phyloP scores from a whole-genome alignment of 1,284 basidiomycete genomes.

The Pterulicium gracile region DNA sequence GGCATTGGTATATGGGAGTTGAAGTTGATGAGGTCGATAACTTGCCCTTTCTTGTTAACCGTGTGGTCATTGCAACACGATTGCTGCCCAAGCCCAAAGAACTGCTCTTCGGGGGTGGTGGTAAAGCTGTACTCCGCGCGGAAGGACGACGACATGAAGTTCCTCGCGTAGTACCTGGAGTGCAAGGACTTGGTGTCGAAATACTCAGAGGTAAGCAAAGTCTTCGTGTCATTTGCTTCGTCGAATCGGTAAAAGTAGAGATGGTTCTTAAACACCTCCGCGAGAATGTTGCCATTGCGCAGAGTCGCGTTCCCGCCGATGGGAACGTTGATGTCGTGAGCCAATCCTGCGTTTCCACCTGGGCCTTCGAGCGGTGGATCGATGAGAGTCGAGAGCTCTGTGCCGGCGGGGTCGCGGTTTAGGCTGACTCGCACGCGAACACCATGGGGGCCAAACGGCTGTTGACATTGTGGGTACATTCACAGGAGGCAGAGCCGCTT shows the following conservation, averaged over 20 bases:
- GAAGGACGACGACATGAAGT: conserved; percentile 24
- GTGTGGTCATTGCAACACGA: conserved; percentile 29
- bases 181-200: conserved; percentile 25
- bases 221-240: conserved; percentile 21
- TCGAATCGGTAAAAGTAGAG: conserved; percentile 24
- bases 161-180: conserved; percentile 24
- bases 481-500: conserved; percentile 1
- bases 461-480: not conserved
- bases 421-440: conserved; percentile 28
- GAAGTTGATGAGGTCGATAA: conserved; percentile 29
- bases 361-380: conserved; percentile 30
- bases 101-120: conserved; percentile 24
- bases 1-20: conserved; percentile 31
- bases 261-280: conserved; percentile 19
- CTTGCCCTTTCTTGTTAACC: conserved; percentile 31
- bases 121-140: conserved; percentile 26
- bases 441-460: conserved; percentile 29
- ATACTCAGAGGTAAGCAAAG: conserved; percentile 24
- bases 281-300: conserved; percentile 25
- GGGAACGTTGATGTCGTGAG: conserved; percentile 21
- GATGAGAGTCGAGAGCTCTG: conserved; percentile 24
- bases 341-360: conserved; percentile 21
- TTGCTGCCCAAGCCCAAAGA: conserved; percentile 29
- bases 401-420: conserved; percentile 26
- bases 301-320: conserved; percentile 23